Base-by-base conservation (phyloP, 2,329 filamentous ascomycete genomes). In the Aspergillaceae sp. region DNA sequence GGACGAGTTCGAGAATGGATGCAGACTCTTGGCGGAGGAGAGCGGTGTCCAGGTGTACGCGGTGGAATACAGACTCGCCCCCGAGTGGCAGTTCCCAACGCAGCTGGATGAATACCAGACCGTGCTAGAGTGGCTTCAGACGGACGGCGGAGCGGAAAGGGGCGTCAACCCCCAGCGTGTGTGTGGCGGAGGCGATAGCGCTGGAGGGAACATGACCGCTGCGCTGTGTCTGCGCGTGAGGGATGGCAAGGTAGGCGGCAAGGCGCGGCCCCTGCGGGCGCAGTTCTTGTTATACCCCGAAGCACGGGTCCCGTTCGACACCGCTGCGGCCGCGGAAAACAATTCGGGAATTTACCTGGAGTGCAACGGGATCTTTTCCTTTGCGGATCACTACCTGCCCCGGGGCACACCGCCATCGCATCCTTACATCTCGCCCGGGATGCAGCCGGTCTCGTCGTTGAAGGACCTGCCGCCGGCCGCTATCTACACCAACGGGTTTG, bases 1-100 rank as follows among this genome's bases (percentile, higher is more conserved):
- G 6, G 60, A 69, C 40, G 64, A 69, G 40, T 68, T 67, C 42
- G 63, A 69, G 46, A 64, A 68, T 32, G 61, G 64, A 5, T 52
- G 63, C 37, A 53, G 63, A 27, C 47, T 67, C 10, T 38, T 65
- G 26, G 58, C 62, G 26, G 62, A 63, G 46, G 53, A 55, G 42
- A 48, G 54, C 11, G 54, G 50, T 28, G 47, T 53, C 1, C 48
- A 59, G 49, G 57, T 64, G 6, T 64, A 61, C 47, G 62, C 52
- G 36, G 57, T 66, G 5, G 65, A 67, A 29, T 68, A 67, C 51
- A 53, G 57, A 7, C 56, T 66, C 1, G 61, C 62, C 3, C 64
- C 64, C 1, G 65, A 69, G 45, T 55, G 53, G 43, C 46, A 45
- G 4, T 64, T 56, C 35, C 64, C 64, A 4, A 55, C 54, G 0